Conservation (phyloP, 495 filamentous ascomycete genomes). For the Tuber microsphaerosporum region DNA sequence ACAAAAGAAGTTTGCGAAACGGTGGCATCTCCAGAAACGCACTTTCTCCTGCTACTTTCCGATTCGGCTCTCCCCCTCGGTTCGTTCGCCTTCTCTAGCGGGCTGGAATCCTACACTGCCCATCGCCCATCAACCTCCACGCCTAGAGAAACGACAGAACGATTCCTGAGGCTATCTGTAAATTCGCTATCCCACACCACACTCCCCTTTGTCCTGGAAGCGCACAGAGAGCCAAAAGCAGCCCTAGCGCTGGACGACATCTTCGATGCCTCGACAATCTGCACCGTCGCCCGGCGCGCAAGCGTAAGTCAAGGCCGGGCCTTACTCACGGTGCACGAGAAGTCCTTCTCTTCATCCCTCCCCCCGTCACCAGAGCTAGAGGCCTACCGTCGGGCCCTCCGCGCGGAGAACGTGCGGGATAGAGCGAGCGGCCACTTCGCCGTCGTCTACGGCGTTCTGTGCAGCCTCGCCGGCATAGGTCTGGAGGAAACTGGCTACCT, state of each 20-base stretch:
- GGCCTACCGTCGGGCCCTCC: conserved; percentile 20
- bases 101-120: conserved; percentile 86
- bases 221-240: conserved; percentile 55
- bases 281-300: conserved; percentile 78
- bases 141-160: conserved; percentile 50
- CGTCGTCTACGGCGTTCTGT: conserved; percentile 55
- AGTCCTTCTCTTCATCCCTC: conserved; percentile 46
- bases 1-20: conserved; percentile 7
- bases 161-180: conserved; percentile 73
- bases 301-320: conserved; percentile 78
- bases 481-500: conserved; percentile 67
- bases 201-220: conserved; percentile 77
- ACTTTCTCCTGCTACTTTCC: conserved; percentile 82
- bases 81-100: conserved; percentile 92
- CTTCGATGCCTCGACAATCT: conserved; percentile 77
- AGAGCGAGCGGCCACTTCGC: conserved; percentile 38
- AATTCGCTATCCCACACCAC: conserved; percentile 68
- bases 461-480: conserved; percentile 44
- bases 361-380: conserved; percentile 6
- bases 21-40: conserved; percentile 44
- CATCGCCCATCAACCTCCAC: conserved; percentile 50
- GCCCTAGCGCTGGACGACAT: conserved; percentile 64
- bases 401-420: background rate
- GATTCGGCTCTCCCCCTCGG: conserved; percentile 94
- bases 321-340: conserved; percentile 81